Evolutionary conservation across 495 filamentous ascomycete genomes (phyloP), one percentile per base, ranked within the genome.

Genomic region (Talaromyces nanjingensis): DNA sequence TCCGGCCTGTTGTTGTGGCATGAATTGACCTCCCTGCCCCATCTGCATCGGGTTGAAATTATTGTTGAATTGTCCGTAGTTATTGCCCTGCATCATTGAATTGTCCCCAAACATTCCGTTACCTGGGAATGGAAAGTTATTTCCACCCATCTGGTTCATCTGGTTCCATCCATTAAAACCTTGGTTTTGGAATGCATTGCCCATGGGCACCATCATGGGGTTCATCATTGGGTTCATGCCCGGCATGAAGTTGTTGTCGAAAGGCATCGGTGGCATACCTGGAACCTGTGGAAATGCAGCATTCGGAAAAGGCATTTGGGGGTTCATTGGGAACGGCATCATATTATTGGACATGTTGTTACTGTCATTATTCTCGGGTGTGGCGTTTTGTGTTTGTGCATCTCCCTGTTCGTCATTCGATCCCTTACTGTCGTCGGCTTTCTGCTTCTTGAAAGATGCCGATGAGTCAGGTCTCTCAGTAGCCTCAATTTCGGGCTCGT

Each of bases 91-190:
- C 25, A 67, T 53, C 54, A 70, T 63, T 34, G 63, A 61, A 9
- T 63, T 67, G 64, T 69, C 73, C 70, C 76, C 69, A 60, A 76
- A 84, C 76, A 84, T 84, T 39, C 78, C 79, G 52, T 67, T 68
- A 31, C 69, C 73, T 11, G 72, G 64, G 9, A 72, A 63, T 25
- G 75, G 75, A 65, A 80, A 76, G 55, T 71, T 72, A 71, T 82
- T 83, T 53, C 71, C 69, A 54, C 77, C 82, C 83, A 86, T 85
- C 27, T 73, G 71, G 63, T 78, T 77, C 77, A 86, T 85, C 34
- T 74, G 71, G 63, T 78, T 77, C 77, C 78, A 79, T 31, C 69
- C 68, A 42, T 72, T 73, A 31, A 73, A 75, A 72, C 81, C 79
- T 57, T 67, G 65, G 58, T 70, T 71, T 29, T 76, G 73, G 69